Conservation (phyloP, 1,139 yeast species). For the Nakaseomyces kungkrabaensis region DNA sequence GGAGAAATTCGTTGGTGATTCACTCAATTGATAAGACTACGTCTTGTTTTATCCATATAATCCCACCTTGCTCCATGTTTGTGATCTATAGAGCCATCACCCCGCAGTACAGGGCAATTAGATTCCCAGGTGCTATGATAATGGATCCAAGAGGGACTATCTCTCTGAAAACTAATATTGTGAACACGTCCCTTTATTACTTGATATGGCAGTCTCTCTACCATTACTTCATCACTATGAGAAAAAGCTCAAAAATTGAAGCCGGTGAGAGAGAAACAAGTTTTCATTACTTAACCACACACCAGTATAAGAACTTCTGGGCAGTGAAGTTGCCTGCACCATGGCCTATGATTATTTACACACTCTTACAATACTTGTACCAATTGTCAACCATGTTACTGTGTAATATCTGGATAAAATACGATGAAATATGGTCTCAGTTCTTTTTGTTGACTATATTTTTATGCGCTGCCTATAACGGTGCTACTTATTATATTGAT, state of each 20-base stretch:
- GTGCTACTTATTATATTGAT: constrained; percentile 90
- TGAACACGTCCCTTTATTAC: constrained; percentile 77
- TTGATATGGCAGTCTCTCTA: constrained; percentile 86
- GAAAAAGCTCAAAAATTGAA: constrained; percentile 67
- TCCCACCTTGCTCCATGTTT: constrained; percentile 85
- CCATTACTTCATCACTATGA: constrained; percentile 84
- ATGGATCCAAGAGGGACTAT: constrained; percentile 33
- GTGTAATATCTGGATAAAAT: constrained; percentile 77
- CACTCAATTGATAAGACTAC: constrained; percentile 94
- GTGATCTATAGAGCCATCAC: constrained; percentile 78
- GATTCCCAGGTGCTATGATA: constrained; percentile 78
- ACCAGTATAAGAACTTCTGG: constrained; percentile 54
- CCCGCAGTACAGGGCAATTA: constrained; percentile 39
- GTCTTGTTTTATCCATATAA: constrained; percentile 77
- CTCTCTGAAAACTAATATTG: constrained; percentile 61
- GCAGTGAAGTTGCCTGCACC: constrained; percentile 83
- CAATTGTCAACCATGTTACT: constrained; percentile 83
- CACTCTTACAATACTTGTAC: constrained; percentile 76
- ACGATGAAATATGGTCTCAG: constrained; percentile 52
- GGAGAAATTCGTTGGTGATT: constrained; percentile 89
- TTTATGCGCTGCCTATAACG: constrained; percentile 74
- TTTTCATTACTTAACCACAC: constrained; percentile 71
- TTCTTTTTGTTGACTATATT: constrained; percentile 63
- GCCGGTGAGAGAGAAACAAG: constrained; percentile 75
- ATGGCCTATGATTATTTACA: constrained; percentile 76